Evolutionary conservation across 2,329 filamentous ascomycete species (phyloP).

Genomic region (Incumbomyces lentus): DNA sequence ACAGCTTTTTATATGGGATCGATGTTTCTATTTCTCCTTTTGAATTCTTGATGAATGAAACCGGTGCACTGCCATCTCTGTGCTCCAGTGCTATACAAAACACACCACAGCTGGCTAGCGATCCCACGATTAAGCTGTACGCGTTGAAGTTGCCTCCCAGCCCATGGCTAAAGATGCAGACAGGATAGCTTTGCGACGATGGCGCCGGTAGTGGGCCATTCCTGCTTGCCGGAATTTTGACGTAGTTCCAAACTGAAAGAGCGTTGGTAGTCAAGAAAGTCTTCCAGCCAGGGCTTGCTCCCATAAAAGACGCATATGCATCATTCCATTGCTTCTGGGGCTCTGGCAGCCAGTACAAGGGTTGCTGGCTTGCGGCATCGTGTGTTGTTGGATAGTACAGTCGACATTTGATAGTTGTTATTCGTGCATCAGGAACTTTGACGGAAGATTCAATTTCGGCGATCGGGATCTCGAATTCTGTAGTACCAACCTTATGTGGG

Average conservation of each 20-base stretch:
- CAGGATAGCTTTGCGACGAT: conserved; percentile 55
- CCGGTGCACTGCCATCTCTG: conserved; percentile 66
- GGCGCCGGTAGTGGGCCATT: conserved; percentile 45
- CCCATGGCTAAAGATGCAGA: conserved; percentile 78
- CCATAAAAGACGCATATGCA: conserved; percentile 67
- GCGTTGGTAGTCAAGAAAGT: conserved; percentile 16
- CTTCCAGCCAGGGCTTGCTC: conserved; percentile 32
- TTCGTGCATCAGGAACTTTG: conserved; percentile 45
- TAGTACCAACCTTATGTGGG: conserved; percentile 65
- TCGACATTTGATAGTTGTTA: conserved; percentile 67
- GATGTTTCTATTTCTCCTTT: conserved; percentile 28
- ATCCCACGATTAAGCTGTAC: conserved; percentile 73
- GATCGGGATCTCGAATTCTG: conserved; percentile 70
- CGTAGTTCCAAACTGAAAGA: conserved; percentile 19
- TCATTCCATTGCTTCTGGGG: conserved; percentile 65
- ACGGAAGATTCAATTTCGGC: conserved; percentile 37
- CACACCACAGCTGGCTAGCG: conserved; percentile 68
- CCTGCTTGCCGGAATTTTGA: conserved; percentile 22
- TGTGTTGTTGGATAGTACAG: conserved; percentile 65
- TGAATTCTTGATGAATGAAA: conserved; percentile 56
- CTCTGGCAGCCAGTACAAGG: conserved; percentile 65
- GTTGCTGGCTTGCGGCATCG: conserved; percentile 33
- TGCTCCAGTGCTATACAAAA: conserved; percentile 76
- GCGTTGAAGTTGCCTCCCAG: conserved; percentile 71
- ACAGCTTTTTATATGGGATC: conserved; percentile 30